A percentile compares a stretch with the other conserved stretches of the same genome.
These are phyloP conservation scores for Phytophthora colocasiae DNA, from an alignment of 352 stramenopile genomes.

Conservation along the genomic window DNA sequence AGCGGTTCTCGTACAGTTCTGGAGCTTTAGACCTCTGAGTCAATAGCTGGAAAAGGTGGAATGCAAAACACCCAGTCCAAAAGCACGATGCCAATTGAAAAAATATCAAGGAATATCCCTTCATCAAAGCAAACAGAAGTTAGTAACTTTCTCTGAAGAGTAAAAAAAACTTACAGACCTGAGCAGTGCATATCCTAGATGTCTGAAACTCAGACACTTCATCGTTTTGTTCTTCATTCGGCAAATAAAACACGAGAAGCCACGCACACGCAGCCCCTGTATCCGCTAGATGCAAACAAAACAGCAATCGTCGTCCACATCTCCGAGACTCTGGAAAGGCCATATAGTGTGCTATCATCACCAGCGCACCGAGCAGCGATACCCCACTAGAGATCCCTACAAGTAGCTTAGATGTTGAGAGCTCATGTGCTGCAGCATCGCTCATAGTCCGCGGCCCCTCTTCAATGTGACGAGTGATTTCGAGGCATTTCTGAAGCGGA, in stretches of 20 bases:
- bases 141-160: not conserved
- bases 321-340: constrained; percentile 69
- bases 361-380: constrained; percentile 52
- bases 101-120: constrained; percentile 76
- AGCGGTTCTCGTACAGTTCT: constrained; percentile 73
- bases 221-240: constrained; percentile 5
- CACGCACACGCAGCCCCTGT: constrained; percentile 53
- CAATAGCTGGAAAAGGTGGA: constrained; percentile 79
- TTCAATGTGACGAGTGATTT: constrained; percentile 8
- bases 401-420: constrained; percentile 51
- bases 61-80: constrained; percentile 82
- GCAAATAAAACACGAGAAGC: constrained; percentile 59
- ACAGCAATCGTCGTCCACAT: constrained; percentile 65
- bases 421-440: constrained; percentile 28
- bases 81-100: constrained; percentile 72
- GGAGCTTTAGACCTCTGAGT: constrained; percentile 52
- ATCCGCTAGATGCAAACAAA: constrained; percentile 73
- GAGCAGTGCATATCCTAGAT: constrained; percentile 37
- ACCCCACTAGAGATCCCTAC: constrained; percentile 46
- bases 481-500: constrained; percentile 9
- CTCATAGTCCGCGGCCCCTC: constrained; percentile 11
- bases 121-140: not conserved
- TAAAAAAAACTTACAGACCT: constrained; percentile 35
- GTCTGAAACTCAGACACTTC: constrained; percentile 9
- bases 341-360: constrained; percentile 68